Conservation (phyloP, 2,329 filamentous ascomycete species). For the Paramyrothecium roridum region DNA sequence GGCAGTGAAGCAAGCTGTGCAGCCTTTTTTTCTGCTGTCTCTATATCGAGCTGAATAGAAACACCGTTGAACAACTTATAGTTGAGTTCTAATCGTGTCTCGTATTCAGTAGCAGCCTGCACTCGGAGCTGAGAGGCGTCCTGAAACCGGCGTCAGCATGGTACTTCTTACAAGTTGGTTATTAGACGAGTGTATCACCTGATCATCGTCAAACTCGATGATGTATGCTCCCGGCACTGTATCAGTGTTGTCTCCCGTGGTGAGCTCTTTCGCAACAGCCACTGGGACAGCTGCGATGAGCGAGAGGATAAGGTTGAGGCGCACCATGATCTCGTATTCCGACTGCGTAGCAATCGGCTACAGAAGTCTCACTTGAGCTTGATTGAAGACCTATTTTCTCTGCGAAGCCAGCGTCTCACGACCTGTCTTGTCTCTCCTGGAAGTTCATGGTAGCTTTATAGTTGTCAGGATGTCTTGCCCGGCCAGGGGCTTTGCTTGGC, state of each 20-base stretch:
- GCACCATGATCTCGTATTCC: background rate
- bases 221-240: slow-evolving; percentile 18
- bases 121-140: slow-evolving; percentile 7
- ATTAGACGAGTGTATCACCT: background rate
- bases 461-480: no score
- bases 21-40: slow-evolving; percentile 27
- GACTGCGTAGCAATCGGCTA: no score
- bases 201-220: slow-evolving; percentile 13
- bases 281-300: background rate
- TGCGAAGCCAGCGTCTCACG: no score
- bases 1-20: slow-evolving; percentile 1
- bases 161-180: background rate
- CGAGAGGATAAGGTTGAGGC: background rate
- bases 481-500: no score
- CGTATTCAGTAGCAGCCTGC: background rate
- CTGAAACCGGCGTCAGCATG: slow-evolving; percentile 6
- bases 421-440: no score
- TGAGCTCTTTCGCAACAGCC: background rate
- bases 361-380: no score
- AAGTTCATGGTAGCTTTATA: no score
- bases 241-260: background rate
- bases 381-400: no score
- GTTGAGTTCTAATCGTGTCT: slow-evolving; percentile 4
- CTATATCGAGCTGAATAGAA: slow-evolving; percentile 16
- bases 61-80: slow-evolving; percentile 17